Conservation (phyloP, 2,329 filamentous ascomycete genomes). For the Fusarium xylarioides region DNA sequence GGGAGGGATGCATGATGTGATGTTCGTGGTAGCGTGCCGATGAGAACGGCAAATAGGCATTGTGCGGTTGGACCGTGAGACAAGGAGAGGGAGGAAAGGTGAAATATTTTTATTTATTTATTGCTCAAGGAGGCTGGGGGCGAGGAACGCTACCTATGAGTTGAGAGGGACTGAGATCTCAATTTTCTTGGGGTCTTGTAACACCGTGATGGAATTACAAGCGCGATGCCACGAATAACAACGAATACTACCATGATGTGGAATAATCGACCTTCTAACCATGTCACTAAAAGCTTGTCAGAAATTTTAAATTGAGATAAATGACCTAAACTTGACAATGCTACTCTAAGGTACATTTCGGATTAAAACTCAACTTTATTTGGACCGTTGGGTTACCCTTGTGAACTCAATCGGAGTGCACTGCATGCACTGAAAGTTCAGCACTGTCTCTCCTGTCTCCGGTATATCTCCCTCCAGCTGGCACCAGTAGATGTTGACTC, state of each 20-base stretch:
- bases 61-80: background rate
- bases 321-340: background rate
- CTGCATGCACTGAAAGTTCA: background rate
- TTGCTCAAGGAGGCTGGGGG: too few species aligned
- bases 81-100: background rate
- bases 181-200: background rate
- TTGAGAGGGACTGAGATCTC: too few species aligned
- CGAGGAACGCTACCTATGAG: background rate
- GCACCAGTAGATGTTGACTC: background rate
- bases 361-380: background rate
- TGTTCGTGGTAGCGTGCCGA: background rate
- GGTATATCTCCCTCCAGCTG: background rate
- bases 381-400: background rate
- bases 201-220: background rate
- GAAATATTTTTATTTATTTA: rapidly evolving
- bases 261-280: too few species aligned
- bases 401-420: background rate
- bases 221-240: background rate
- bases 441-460: background rate
- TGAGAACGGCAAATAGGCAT: background rate
- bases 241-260: background rate
- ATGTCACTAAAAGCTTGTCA: background rate
- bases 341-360: background rate
- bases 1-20: background rate
- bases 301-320: background rate